These are phyloP conservation scores for Populus ilicifolia DNA, from an alignment of 345 rosid species.

Conservation along the genomic window DNA sequence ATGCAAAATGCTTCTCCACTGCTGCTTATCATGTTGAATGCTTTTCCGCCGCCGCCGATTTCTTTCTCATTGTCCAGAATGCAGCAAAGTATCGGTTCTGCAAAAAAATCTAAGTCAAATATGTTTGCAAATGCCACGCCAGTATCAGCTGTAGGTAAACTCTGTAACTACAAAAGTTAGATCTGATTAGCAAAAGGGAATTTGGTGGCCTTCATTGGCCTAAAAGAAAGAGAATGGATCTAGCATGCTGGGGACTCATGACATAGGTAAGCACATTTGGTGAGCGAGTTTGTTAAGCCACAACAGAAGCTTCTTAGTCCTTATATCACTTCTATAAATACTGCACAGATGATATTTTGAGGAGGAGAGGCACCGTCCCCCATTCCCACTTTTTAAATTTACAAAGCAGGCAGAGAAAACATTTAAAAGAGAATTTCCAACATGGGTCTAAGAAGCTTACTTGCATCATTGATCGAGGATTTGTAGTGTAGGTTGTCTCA, in stretches of 20 bases:
- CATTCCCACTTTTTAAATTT: not conserved
- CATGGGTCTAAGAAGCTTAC: conserved; percentile 33
- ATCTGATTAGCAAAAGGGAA: not conserved
- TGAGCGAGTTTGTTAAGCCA: not conserved
- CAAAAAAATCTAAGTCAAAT: conserved; percentile 13
- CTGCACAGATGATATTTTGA: not conserved
- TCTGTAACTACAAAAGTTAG: not conserved
- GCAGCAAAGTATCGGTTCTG: conserved; percentile 77
- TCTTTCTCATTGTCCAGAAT: conserved; percentile 89
- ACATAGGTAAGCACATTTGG: not conserved
- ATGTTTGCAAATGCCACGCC: not conserved
- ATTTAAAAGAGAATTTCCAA: not conserved
- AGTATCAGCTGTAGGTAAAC: not conserved
- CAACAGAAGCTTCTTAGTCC: not conserved
- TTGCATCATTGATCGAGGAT: conserved; percentile 92
- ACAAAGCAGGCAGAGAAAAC: not conserved
- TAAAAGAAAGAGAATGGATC: too few relatives aligned
- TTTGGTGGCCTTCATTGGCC: not conserved
- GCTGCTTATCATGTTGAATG: not conserved
- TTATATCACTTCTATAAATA: not conserved
- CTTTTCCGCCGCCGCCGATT: conserved; percentile 8
- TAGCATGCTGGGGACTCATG: not conserved
- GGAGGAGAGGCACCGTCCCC: not conserved
- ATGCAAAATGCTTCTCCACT: conserved; percentile 1
- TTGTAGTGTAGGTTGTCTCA: conserved; percentile 82